phyloP scores from a whole-genome alignment of 2,329 filamentous ascomycete genomes.

The Pezicula neosporulosa region DNA sequence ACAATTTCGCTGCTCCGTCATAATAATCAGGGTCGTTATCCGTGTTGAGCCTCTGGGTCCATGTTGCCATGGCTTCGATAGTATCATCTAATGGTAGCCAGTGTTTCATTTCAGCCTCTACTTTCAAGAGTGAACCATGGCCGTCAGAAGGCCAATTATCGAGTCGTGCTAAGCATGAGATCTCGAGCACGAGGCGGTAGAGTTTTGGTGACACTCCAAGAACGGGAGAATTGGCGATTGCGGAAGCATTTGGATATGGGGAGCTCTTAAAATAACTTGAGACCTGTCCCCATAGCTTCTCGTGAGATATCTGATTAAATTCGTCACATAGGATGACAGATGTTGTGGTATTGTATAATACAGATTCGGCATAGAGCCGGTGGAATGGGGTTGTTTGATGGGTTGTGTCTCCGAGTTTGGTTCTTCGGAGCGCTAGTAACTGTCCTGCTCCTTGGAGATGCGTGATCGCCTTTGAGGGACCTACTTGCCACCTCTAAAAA shows the following conservation, averaged over 20 bases:
- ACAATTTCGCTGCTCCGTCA: background rate
- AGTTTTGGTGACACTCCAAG: background rate
- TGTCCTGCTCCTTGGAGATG: background rate
- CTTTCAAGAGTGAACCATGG: too few relatives aligned
- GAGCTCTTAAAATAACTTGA: background rate
- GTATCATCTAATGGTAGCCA: too few relatives aligned
- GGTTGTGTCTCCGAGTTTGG: background rate
- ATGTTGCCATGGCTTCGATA: too few relatives aligned
- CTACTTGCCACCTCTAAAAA: background rate
- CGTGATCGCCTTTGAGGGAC: background rate
- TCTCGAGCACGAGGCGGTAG: background rate
- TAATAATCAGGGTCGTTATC: too few relatives aligned
- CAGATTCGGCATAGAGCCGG: background rate
- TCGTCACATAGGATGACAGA: background rate
- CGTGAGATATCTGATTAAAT: background rate
- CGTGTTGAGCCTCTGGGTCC: too few relatives aligned
- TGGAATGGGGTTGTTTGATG: background rate
- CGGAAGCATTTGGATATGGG: background rate
- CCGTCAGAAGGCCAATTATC: too few relatives aligned
- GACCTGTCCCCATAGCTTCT: background rate
- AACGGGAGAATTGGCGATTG: background rate
- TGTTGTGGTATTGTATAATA: background rate
- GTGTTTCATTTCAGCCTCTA: too few relatives aligned
- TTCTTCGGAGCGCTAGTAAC: background rate
- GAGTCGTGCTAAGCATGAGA: background rate